Percentiles rank a stretch among this genome's conserved stretches.
These are phyloP conservation scores for Dactylellina sp. DNA, from an alignment of 2,329 filamentous ascomycete genomes.

Conservation along the genomic window DNA sequence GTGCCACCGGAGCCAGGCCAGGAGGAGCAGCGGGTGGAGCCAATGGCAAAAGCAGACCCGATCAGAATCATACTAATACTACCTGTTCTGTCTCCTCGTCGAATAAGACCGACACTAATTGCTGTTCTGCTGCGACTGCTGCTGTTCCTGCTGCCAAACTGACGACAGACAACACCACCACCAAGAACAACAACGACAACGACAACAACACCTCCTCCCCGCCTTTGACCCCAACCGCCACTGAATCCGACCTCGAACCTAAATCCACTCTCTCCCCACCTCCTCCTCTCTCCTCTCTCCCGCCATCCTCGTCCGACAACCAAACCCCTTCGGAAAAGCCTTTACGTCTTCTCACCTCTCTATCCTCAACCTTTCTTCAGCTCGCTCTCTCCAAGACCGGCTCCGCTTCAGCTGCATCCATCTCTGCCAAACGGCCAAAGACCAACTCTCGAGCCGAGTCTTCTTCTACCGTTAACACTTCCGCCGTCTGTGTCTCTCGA, in stretches of 20 bases:
- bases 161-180: slow-evolving; percentile 27
- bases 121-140: no score
- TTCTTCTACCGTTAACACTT: slow-evolving; percentile 29
- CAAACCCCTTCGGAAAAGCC: slow-evolving; percentile 14
- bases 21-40: slow-evolving; percentile 2
- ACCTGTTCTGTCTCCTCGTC: slow-evolving; percentile 11
- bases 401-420: slow-evolving; percentile 18
- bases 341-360: slow-evolving; percentile 40
- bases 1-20: slow-evolving; percentile 18
- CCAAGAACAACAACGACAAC: slow-evolving; percentile 14
- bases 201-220: slow-evolving; percentile 43
- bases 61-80: neutral
- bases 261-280: slow-evolving; percentile 34
- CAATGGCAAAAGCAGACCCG: slow-evolving; percentile 21
- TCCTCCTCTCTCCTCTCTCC: slow-evolving; percentile 31
- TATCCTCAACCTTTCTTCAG: slow-evolving; percentile 49
- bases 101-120: no score
- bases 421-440: slow-evolving; percentile 48
- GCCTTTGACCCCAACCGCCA: slow-evolving; percentile 56
- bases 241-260: slow-evolving; percentile 41
- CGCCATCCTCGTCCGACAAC: neutral
- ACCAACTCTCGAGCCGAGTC: slow-evolving; percentile 40
- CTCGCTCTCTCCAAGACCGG: slow-evolving; percentile 42
- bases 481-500: slow-evolving; percentile 19
- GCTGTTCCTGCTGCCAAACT: slow-evolving; percentile 9